phyloP scores from a whole-genome alignment of 2,329 filamentous ascomycete species.

The Cladosporium cucumerinum region DNA sequence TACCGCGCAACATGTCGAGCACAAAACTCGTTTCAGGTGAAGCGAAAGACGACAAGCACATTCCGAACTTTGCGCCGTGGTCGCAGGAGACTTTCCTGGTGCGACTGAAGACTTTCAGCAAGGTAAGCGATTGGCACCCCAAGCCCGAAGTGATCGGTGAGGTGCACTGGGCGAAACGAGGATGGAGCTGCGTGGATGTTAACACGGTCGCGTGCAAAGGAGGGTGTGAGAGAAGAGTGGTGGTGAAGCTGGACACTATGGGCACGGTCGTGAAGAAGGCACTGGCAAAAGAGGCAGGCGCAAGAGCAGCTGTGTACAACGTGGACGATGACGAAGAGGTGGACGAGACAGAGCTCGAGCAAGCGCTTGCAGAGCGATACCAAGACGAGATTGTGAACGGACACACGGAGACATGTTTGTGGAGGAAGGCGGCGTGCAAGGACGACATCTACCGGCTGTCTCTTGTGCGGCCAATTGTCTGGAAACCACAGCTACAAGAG shows the following conservation, averaged over 20 bases:
- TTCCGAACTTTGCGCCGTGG: conserved; percentile 77
- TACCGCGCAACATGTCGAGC: conserved; percentile 34
- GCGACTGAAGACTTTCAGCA: conserved; percentile 81
- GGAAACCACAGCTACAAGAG: conserved; percentile 34
- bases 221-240: conserved; percentile 77
- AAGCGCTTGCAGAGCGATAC: conserved; percentile 74
- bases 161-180: conserved; percentile 89
- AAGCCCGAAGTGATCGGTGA: conserved; percentile 85
- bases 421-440: conserved; percentile 84
- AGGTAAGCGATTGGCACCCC: conserved; percentile 88
- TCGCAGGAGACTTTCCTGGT: conserved; percentile 79
- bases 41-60: conserved; percentile 20
- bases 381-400: conserved; percentile 67
- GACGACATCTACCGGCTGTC: conserved; percentile 63
- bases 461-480: conserved; percentile 36
- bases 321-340: conserved; percentile 52
- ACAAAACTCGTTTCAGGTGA: conserved; percentile 21
- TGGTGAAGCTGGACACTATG: conserved; percentile 69
- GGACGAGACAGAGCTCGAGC: conserved; percentile 40
- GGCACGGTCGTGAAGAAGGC: conserved; percentile 26
- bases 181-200: conserved; percentile 80
- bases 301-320: conserved; percentile 33
- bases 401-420: conserved; percentile 79
- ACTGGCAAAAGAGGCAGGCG: background rate
- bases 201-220: conserved; percentile 80